Evolutionary conservation across 306 rosid genomes (phyloP).

Genomic region (Rosa rugosa): DNA sequence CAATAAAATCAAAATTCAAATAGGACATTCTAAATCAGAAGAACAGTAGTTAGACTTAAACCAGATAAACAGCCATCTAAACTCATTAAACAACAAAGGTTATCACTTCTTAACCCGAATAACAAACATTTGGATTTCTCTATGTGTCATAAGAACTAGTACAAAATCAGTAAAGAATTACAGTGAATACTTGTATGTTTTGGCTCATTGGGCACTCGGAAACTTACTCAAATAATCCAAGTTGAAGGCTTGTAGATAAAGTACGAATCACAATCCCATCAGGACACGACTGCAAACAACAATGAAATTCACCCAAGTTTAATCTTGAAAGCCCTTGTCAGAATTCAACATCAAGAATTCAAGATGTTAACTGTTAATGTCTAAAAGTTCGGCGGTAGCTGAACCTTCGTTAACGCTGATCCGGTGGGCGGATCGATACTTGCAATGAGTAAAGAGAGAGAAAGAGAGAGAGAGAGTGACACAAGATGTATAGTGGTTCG

Average conservation of each 20-base stretch:
- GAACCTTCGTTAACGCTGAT: too few relatives aligned
- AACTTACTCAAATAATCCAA: slow-evolving; percentile 10
- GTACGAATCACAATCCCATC: neutral
- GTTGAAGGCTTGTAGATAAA: neutral
- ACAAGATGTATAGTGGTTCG: too few relatives aligned
- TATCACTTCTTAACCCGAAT: too few relatives aligned
- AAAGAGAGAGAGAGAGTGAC: too few relatives aligned
- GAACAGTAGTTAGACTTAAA: neutral
- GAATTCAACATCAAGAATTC: neutral
- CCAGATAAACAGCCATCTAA: too few relatives aligned
- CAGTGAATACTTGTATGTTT: neutral
- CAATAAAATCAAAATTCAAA: neutral
- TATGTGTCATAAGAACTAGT: neutral
- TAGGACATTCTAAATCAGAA: neutral
- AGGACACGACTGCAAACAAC: neutral
- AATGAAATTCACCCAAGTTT: neutral
- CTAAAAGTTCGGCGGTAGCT: too few relatives aligned
- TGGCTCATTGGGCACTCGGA: neutral
- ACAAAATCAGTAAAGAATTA: too few relatives aligned
- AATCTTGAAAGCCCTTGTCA: neutral
- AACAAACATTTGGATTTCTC: neutral
- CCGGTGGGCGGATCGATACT: too few relatives aligned
- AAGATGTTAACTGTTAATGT: too few relatives aligned
- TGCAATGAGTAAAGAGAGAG: too few relatives aligned
- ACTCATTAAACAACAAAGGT: neutral